Evolutionary conservation across 225 moss, liverwort and hornwort species (phyloP).

Genomic region (Polytrichum commune): DNA sequence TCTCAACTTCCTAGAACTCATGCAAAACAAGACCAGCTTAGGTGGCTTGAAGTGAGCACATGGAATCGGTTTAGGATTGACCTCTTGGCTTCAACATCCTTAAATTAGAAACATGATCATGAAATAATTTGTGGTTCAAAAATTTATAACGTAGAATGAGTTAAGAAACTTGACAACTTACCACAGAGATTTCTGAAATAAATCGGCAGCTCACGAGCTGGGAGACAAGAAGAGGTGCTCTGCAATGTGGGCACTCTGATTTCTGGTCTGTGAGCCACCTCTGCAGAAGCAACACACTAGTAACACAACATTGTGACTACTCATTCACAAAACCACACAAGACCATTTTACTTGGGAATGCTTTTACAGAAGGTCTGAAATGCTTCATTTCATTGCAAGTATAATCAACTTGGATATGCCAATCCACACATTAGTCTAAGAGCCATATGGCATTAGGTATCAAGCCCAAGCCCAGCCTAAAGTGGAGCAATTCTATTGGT

Average conservation of each 20-base stretch:
- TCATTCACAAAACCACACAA: neutral
- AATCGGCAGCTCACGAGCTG: slow-evolving; percentile 72
- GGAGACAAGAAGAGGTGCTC: slow-evolving; percentile 54
- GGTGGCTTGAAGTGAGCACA: neutral
- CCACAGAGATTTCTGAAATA: slow-evolving; percentile 66
- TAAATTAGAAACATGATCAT: neutral
- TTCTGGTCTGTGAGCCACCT: slow-evolving; percentile 75
- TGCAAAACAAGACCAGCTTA: neutral
- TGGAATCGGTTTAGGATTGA: neutral
- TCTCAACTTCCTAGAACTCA: slow-evolving; percentile 56
- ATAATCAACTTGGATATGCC: no score
- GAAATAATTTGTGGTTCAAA: neutral
- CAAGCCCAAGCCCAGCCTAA: no score
- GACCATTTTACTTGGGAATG: no score
- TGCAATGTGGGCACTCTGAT: slow-evolving; percentile 69
- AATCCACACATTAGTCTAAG: no score
- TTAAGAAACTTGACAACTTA: slow-evolving; percentile 9
- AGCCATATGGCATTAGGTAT: no score
- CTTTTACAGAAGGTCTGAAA: no score
- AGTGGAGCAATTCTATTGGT: no score
- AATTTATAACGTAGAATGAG: neutral
- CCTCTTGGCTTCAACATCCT: neutral
- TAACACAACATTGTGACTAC: neutral
- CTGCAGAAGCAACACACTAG: slow-evolving; percentile 20
- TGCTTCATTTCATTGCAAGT: no score